Conservation (phyloP, 2,329 filamentous ascomycete genomes). For the Botrytis galanthina region DNA sequence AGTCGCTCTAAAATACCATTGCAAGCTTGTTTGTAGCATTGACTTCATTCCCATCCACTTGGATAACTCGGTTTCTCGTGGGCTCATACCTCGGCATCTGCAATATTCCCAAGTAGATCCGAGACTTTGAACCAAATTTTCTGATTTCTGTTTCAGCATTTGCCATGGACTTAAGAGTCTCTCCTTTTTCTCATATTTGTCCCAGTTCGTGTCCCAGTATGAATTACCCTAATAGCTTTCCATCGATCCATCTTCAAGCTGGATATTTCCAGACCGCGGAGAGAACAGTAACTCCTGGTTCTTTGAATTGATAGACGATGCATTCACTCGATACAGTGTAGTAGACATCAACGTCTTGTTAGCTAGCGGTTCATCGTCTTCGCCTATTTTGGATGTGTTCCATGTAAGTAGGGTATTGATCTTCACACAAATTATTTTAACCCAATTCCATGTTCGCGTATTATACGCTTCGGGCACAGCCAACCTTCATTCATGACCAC, state of each 20-base stretch:
- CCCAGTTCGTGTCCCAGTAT: background rate
- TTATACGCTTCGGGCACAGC: too few species aligned
- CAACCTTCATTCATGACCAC: fast-evolving
- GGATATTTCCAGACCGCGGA: background rate
- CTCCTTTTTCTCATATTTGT: background rate
- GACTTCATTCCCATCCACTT: background rate
- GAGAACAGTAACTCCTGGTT: background rate
- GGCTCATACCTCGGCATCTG: background rate
- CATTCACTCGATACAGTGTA: background rate
- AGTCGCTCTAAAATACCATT: fast-evolving
- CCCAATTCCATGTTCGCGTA: too few species aligned
- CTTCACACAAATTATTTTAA: too few species aligned
- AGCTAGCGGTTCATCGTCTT: background rate
- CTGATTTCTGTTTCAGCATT: background rate
- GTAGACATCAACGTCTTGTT: background rate
- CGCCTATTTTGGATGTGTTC: background rate
- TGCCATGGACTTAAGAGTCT: background rate
- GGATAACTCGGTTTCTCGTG: background rate
- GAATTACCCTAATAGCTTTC: background rate
- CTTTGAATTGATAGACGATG: background rate
- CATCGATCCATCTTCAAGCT: background rate
- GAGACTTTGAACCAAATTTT: background rate
- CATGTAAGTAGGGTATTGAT: too few species aligned
- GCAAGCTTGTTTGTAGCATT: background rate
- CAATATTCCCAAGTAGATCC: background rate